Conservation (phyloP, 495 filamentous ascomycete species). For the Aspergillus sclerotiicarbonarius region DNA sequence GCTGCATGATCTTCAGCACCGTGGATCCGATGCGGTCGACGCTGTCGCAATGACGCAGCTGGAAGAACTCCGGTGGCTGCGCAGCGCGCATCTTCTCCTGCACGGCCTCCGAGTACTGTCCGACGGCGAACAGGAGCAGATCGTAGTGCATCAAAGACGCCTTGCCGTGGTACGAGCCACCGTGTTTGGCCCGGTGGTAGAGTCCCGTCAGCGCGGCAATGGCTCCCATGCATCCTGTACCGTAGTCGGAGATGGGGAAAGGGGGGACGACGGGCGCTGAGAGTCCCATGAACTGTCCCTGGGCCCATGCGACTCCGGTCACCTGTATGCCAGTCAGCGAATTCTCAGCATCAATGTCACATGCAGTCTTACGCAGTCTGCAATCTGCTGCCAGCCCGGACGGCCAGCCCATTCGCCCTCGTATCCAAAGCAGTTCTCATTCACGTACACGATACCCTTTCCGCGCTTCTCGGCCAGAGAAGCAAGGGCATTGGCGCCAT, state of each 20-base stretch:
- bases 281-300: constrained; percentile 70
- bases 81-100: constrained; percentile 53
- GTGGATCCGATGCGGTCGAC: constrained; percentile 69
- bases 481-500: constrained; percentile 52
- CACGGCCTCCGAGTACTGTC: constrained; percentile 56
- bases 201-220: constrained; percentile 64
- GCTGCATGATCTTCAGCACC: constrained; percentile 61
- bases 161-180: constrained; percentile 64
- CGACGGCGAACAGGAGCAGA: constrained; percentile 61
- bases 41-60: constrained; percentile 64
- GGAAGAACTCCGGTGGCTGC: constrained; percentile 60
- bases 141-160: constrained; percentile 69
- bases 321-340: constrained; percentile 41
- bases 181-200: constrained; percentile 56
- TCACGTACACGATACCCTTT: constrained; percentile 66
- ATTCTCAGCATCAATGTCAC: constrained; percentile 26
- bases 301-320: constrained; percentile 69
- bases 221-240: constrained; percentile 66
- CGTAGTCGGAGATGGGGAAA: constrained; percentile 81
- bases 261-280: constrained; percentile 71
- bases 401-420: constrained; percentile 48
- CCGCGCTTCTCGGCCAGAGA: constrained; percentile 51
- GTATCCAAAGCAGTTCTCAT: constrained; percentile 71
- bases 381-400: constrained; percentile 57
- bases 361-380: constrained; percentile 52